Percentiles rank a stretch among this genome's conserved stretches.
Conservation (phyloP, 2,329 filamentous ascomycete species). For the Microsporum canis region DNA sequence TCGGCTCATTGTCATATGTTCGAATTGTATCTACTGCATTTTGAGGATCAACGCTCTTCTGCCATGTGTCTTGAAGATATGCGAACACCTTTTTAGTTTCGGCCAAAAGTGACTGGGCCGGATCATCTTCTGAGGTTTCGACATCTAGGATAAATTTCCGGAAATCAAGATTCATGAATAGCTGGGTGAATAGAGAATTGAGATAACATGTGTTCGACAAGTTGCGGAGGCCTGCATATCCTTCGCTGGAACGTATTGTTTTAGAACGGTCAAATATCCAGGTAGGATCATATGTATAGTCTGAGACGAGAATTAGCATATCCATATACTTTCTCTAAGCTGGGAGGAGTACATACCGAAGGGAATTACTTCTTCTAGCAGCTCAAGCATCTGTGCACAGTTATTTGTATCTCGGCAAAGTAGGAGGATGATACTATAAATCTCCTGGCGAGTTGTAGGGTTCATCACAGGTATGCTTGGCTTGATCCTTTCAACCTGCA, state of each 20-base stretch:
- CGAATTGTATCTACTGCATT: conserved; percentile 63
- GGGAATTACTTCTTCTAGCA: conserved; percentile 42
- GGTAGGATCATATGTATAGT: conserved; percentile 51
- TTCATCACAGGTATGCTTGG: conserved; percentile 43
- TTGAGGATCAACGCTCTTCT: conserved; percentile 60
- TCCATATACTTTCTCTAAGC: not conserved
- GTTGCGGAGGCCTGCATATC: conserved; percentile 83
- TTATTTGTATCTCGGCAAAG: conserved; percentile 44
- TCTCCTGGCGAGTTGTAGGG: conserved; percentile 43
- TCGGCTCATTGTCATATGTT: conserved; percentile 68
- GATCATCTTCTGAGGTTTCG: conserved; percentile 44
- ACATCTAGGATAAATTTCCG: conserved; percentile 67
- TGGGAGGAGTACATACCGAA: conserved; percentile 30
- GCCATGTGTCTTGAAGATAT: conserved; percentile 71
- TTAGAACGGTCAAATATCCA: conserved; percentile 54
- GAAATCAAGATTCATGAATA: conserved; percentile 91
- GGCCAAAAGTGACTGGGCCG: conserved; percentile 56
- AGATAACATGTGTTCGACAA: conserved; percentile 94
- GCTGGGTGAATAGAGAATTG: conserved; percentile 85
- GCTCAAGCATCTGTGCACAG: conserved; percentile 42
- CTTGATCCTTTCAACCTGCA: conserved; percentile 19
- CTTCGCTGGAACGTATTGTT: conserved; percentile 61
- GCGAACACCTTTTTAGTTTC: conserved; percentile 75
- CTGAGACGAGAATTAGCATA: conserved; percentile 27
- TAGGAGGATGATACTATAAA: conserved; percentile 50